Base-by-base conservation (phyloP, 2,329 filamentous ascomycete species). In the Tolypocladium paradoxum region DNA sequence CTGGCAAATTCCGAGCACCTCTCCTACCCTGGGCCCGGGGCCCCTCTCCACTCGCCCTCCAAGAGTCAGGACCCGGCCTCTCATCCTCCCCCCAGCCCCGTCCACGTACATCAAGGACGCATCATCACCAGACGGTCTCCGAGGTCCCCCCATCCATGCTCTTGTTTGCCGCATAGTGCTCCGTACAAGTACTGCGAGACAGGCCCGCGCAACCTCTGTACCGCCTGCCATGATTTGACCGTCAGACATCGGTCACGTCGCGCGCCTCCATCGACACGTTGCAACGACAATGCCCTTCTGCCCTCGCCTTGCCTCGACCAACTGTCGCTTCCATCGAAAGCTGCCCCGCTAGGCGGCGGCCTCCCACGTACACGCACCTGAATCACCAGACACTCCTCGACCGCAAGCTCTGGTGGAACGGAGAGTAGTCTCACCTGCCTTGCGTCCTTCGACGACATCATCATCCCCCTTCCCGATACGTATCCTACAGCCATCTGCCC, bases 201-300 rank as follows among this genome's bases (percentile, higher is more conserved):
- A 31, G 8, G 5, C 27, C 43, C n/a, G 43, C 43, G 43, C 43
- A n/a, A n/a, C 16, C 29, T 18, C 24, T 45, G 24, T 31, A 5
- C 16, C n/a, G 18, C 18, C 43, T 46, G 43, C 43, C 43, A 46
- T 46, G 43, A 12, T n/a, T 31, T 46, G 43, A 46, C 43, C 5
- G 24, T 14, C 14, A 27, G 40, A 12, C 40, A 27, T 45, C 40
- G 24, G 40, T 29, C 40, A 45, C 24, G 11, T 45, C 40, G 9
- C 40, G 37, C 37, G 38, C 7, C 14, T 18, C 22, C 22, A 20
- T 46, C 43, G 18, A 12, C 27, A 20, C 43, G 43, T 45, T 46
- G 43, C 27, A 35, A 48, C 48, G 49, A 56, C 49, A 34, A 56
- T 56, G 52, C 50, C 27, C 40, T 20, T 52, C 29, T 53, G 52